phyloP scores from a whole-genome alignment of 257 asterid species.

The Cynanchum wilfordii region DNA sequence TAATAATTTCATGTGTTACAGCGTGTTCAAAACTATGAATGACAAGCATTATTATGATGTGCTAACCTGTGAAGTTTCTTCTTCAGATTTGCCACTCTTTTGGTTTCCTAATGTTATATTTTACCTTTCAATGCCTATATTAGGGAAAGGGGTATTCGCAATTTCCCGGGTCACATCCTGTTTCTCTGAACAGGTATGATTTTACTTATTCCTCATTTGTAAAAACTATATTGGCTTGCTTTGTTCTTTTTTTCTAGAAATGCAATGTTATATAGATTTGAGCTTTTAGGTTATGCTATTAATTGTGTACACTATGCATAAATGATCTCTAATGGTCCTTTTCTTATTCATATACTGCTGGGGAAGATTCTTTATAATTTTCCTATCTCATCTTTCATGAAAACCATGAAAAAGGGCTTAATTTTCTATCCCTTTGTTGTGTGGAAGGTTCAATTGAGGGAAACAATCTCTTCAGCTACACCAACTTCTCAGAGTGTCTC shows the following conservation, averaged over 20 bases:
- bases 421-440: neutral
- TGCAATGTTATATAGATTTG: neutral
- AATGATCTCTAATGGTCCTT: neutral
- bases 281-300: neutral
- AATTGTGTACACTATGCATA: neutral
- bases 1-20: neutral
- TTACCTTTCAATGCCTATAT: conserved; percentile 10
- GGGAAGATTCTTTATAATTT: neutral
- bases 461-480: neutral
- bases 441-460: neutral
- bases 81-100: neutral
- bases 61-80: neutral
- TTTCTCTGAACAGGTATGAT: conserved; percentile 81
- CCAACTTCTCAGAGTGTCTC: neutral
- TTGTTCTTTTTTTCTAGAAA: neutral
- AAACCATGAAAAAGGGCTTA: neutral
- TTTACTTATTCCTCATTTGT: conserved; percentile 18
- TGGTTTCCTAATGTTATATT: neutral
- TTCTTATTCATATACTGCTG: neutral
- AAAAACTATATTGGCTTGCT: conserved; percentile 8
- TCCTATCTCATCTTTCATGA: neutral
- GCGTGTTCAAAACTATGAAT: neutral
- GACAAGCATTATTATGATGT: neutral
- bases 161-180: conserved; percentile 99
- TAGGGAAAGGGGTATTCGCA: conserved; percentile 64